Base-by-base conservation (phyloP, 2,329 filamentous ascomycete species). In the Scytalidium lignicola region DNA sequence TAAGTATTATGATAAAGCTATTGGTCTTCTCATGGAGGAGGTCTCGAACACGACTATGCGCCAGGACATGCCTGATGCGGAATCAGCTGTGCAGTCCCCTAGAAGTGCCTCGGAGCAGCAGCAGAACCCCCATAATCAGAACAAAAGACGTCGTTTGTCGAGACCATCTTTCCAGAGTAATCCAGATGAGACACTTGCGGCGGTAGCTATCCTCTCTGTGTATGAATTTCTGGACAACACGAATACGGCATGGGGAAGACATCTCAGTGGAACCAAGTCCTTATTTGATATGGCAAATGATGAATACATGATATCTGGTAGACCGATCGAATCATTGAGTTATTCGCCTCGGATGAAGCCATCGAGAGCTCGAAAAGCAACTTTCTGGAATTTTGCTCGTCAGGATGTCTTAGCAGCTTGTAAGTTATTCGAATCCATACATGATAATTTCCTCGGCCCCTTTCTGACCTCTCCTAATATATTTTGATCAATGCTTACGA, bases 161-260 rank as follows among this genome's bases (percentile, higher is more conserved):
- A 75, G 64, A 58, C 70, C 60, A 61, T 37, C 53, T 49, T 52
- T 68, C 29, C 58, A 69, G 29, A 70, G 70, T 44, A 74, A 73
- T 53, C 70, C 74, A 3, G 81, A 85, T 55, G 80, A 86, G 50
- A 71, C 85, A 3, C 70, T 85, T 19, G 80, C 82, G 8, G 81
- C 83, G 2, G 82, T 82, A 2, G 81, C 82, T 0, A 85, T 86
- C 13, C 65, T 87, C 1, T 85, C 81, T 51, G 78, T 83, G 0
- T 86, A 85, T 59, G 83, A 86, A 54, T 80, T 85, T 51, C 68
- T 86, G n/a, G 81, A 85, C 61, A 78, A 79, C 1, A 83, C 80
- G 1, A 77, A 76, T 2, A 72, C 74, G 0, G 81, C 82, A 18
- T 86, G 82, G 82, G 74, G 76, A 26, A 72, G 80, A 3, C 83